phyloP scores from a whole-genome alignment of 228 moss, liverwort and hornwort genomes.

The Sphagnum magellanicum region DNA sequence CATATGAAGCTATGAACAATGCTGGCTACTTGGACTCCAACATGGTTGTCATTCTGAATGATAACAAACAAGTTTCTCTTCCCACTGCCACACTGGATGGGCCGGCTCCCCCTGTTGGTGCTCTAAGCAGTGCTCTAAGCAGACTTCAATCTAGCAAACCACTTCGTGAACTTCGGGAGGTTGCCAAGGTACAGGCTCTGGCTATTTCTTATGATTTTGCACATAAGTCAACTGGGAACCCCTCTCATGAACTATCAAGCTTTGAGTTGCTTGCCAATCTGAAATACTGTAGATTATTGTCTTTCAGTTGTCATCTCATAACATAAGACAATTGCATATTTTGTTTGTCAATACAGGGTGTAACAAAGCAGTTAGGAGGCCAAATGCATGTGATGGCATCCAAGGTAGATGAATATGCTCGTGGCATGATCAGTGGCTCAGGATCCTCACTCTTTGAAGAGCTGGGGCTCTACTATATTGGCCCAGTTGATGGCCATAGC shows the following conservation, averaged over 20 bases:
- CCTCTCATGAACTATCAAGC: too few species aligned
- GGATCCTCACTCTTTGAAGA: neutral
- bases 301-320: too few species aligned
- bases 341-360: neutral
- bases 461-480: neutral
- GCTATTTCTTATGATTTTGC: too few species aligned
- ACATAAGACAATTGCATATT: too few species aligned
- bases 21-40: constrained; percentile 63
- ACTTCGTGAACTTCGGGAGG: constrained; percentile 60
- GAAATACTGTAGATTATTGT: too few species aligned
- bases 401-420: neutral
- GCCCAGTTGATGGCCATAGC: neutral
- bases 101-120: constrained; percentile 65
- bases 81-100: constrained; percentile 68
- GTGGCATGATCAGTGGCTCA: neutral
- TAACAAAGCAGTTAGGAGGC: neutral
- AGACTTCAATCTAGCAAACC: constrained; percentile 59
- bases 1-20: constrained; percentile 72
- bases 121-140: constrained; percentile 54
- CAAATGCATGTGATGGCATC: neutral
- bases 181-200: constrained; percentile 30
- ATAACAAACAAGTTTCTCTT: constrained; percentile 61
- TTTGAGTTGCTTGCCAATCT: too few species aligned
- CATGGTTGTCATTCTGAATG: constrained; percentile 60
- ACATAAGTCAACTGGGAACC: too few species aligned